phyloP scores from a whole-genome alignment of 176 grass and related monocot genomes.

The Oryza brachyantha region DNA sequence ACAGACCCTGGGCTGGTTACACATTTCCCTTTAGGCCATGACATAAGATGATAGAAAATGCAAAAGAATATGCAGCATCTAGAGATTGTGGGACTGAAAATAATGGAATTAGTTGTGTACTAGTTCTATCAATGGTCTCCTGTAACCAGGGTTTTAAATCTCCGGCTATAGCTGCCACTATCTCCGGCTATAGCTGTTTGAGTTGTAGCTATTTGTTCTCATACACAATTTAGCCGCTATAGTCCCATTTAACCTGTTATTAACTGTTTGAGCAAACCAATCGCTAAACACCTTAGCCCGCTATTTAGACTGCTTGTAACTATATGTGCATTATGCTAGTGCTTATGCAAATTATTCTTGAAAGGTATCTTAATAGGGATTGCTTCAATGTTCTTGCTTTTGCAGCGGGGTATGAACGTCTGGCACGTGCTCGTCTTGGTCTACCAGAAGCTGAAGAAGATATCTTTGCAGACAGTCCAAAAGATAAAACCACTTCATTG shows the following conservation, averaged over 20 bases:
- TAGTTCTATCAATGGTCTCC: neutral
- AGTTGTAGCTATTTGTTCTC: too few relatives aligned
- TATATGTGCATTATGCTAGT: neutral
- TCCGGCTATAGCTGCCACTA: too few relatives aligned
- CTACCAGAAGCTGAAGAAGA: conserved; percentile 43
- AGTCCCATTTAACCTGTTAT: too few relatives aligned
- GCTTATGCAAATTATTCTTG: neutral
- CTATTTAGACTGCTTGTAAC: conserved; percentile 1
- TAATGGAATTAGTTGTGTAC: neutral
- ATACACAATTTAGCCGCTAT: too few relatives aligned
- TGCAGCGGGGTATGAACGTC: conserved; percentile 85
- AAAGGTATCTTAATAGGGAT: neutral
- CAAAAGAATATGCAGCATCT: neutral
- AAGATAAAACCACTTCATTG: conserved; percentile 40
- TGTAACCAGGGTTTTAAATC: too few relatives aligned
- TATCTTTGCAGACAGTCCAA: conserved; percentile 46
- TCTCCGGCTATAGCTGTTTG: too few relatives aligned
- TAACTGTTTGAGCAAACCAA: too few relatives aligned
- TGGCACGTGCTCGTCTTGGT: conserved; percentile 60
- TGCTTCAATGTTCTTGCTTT: neutral
- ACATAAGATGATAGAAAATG: neutral
- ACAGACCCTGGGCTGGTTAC: neutral
- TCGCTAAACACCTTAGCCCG: too few relatives aligned
- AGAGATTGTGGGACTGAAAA: neutral
- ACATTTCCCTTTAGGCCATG: neutral